phyloP scores from a whole-genome alignment of 257 asterid species.

The Thymus quinquecostatus region DNA sequence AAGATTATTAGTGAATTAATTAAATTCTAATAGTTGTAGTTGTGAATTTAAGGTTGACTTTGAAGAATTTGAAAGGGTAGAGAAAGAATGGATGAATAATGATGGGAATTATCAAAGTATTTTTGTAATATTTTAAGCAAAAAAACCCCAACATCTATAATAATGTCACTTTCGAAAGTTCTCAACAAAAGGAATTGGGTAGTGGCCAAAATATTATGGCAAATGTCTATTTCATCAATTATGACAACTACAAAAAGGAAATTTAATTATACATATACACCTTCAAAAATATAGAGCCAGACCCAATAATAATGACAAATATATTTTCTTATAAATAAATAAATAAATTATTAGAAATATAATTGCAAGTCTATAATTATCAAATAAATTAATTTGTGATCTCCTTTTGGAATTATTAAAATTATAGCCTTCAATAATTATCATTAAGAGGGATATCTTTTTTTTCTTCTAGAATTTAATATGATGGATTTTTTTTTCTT shows the following conservation, averaged over 20 bases:
- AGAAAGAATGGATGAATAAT: neutral
- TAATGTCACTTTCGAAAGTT: constrained; percentile 42
- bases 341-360: neutral
- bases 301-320: constrained; percentile 10
- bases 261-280: constrained; percentile 15
- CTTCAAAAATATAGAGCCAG: constrained; percentile 28
- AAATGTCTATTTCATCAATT: constrained; percentile 47
- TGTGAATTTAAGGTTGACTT: constrained; percentile 34
- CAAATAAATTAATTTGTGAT: constrained; percentile 18
- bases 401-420: constrained; percentile 20
- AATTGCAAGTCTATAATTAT: neutral
- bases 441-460: constrained; percentile 32
- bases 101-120: constrained; percentile 23
- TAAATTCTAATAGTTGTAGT: constrained; percentile 7
- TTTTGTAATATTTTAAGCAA: constrained; percentile 30
- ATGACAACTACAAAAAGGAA: constrained; percentile 37
- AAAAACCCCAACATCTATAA: constrained; percentile 36
- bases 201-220: constrained; percentile 55
- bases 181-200: constrained; percentile 36
- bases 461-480: constrained; percentile 25
- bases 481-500: constrained; percentile 26
- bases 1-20: neutral
- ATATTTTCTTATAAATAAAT: neutral
- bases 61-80: constrained; percentile 15
- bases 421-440: constrained; percentile 8